Base-by-base conservation (phyloP, 2,329 filamentous ascomycete genomes). In the Phialophora expanda region DNA sequence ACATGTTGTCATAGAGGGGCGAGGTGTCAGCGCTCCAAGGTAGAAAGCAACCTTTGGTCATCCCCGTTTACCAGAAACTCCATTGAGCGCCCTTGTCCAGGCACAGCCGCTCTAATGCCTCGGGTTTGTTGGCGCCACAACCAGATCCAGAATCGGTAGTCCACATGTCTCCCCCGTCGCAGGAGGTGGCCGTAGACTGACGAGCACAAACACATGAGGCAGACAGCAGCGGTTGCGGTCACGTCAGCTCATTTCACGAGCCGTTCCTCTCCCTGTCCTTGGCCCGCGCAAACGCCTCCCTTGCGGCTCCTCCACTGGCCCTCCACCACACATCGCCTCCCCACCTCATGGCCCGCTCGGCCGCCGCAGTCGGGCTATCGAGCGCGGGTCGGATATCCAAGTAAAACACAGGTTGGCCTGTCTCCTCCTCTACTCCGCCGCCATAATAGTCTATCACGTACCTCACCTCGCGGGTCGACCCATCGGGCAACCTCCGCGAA, bases 361-460 rank as follows among this genome's bases (percentile, higher is more conserved):
- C 87, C 0, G 92, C 90, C 28, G 89, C 89, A 0, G 86, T 89
- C 2, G 93, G 93, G 0, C 91, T 92, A 77, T 90, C 88, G 50
- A 97, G 80, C 3, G 95, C 95, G 1, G 95, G 95, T 69, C 95
- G 86, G 22, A 99, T 95, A 75, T 99, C 95, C 62, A 99, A 86
- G 77, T 89, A 97, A 81, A 99, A 99, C 6, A 98, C 93, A 2
- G 95, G 94, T 76, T 97, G 92, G 34, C 93, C 95, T 0, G 87
- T 91, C 2, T 89, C 87, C 74, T 96, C 92, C 1, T 90, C 89
- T 20, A 61, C 48, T 26, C 89, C 88, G 5, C 89, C 94, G 38
- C 90, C 89, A 78, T 98, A 98, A 79, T 97, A 98, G 78, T 99
- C 95, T 76, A 99, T 99, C 63, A 99, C 88, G 77, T 99, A 99